A percentile compares a stretch with the other conserved stretches of the same genome.
phyloP scores from a whole-genome alignment of 139 green algal genomes.

The Yamagishiella unicocca region DNA sequence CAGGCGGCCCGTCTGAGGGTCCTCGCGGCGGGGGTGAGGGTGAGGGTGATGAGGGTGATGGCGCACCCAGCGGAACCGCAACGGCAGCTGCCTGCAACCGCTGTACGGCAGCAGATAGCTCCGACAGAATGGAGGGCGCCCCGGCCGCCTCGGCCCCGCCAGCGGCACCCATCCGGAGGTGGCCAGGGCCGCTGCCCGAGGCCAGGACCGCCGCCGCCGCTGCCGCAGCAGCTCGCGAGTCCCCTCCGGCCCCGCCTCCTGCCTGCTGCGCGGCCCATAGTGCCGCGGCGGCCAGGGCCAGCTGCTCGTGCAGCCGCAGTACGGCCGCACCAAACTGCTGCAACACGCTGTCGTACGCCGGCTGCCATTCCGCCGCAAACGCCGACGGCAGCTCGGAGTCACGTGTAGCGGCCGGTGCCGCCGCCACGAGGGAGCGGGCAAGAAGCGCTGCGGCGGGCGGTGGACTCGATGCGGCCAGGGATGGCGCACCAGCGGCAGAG shows the following conservation, averaged over 20 bases:
- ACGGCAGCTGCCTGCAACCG: no score
- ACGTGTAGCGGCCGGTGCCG: neutral
- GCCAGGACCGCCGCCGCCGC: neutral
- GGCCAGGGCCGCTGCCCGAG: neutral
- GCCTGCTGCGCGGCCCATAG: no score
- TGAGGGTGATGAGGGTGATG: no score
- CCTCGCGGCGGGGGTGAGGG: no score
- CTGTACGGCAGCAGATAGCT: no score
- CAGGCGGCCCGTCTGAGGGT: no score
- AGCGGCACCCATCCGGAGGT: neutral
- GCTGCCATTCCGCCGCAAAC: neutral
- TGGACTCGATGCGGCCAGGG: neutral
- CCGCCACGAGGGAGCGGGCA: neutral
- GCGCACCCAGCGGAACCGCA: no score
- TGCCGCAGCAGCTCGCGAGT: no score
- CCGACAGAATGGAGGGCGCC: neutral
- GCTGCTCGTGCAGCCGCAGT: neutral
- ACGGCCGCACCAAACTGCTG: neutral
- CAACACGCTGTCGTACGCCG: neutral
- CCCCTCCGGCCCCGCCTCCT: neutral
- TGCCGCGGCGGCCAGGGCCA: neutral
- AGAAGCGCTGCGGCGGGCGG: neutral
- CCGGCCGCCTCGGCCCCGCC: neutral
- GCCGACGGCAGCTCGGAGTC: neutral
- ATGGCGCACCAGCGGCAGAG: neutral